Evolutionary conservation across 352 stramenopile genomes (phyloP).

Genomic region (Globisporangium solare): DNA sequence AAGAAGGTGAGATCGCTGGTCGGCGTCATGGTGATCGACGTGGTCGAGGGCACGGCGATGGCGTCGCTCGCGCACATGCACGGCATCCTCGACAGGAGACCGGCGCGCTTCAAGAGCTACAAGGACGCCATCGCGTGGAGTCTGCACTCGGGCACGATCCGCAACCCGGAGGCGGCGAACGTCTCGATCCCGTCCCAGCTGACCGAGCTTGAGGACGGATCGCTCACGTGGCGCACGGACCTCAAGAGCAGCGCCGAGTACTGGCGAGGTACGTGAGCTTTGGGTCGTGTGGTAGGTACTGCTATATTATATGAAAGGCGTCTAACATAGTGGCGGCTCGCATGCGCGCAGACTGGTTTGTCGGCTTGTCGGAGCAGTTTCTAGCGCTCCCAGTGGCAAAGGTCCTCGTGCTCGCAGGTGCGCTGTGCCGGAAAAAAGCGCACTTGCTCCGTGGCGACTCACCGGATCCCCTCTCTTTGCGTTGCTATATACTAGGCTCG

Average conservation of each 20-base stretch:
- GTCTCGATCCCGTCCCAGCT: conserved; percentile 85
- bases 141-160: conserved; percentile 66
- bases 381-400: conserved; percentile 71
- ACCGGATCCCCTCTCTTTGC: too few relatives aligned
- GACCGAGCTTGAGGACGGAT: conserved; percentile 35
- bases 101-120: conserved; percentile 51
- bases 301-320: too few relatives aligned
- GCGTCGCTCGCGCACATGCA: conserved; percentile 86
- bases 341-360: conserved; percentile 74
- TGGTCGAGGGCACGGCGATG: conserved; percentile 85
- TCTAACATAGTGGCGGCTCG: too few relatives aligned
- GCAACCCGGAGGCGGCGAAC: conserved; percentile 64
- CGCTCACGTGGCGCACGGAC: conserved; percentile 73
- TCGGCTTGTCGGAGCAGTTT: conserved; percentile 82
- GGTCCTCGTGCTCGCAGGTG: conserved; percentile 79
- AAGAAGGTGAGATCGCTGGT: conserved; percentile 56
- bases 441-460: too few relatives aligned
- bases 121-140: conserved; percentile 81
- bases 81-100: conserved; percentile 67
- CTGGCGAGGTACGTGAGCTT: conserved; percentile 51
- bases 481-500: conserved; percentile 36
- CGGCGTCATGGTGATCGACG: conserved; percentile 86
- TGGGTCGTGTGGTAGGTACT: neutral
- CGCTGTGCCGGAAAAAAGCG: too few relatives aligned
- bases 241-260: conserved; percentile 66